Percentiles rank a stretch among this genome's conserved stretches.
Conservation (phyloP, 345 rosid genomes). For the Zanthoxylum bungeanum region DNA sequence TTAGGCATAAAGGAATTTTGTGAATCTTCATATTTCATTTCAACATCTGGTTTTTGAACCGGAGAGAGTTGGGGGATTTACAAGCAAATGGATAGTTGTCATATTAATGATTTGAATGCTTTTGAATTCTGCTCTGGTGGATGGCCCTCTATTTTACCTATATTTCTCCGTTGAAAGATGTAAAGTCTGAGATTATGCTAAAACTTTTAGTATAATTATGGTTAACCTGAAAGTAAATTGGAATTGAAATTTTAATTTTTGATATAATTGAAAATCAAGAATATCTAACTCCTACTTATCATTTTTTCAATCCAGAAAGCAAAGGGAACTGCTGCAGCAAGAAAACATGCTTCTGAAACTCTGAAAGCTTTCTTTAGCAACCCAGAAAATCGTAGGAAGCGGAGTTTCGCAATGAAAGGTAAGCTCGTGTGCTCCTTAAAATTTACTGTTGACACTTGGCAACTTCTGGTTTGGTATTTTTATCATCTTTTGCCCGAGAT, state of each 20-base stretch:
- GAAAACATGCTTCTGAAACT: constrained; percentile 72
- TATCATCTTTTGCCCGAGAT: neutral
- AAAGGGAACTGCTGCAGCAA: constrained; percentile 81
- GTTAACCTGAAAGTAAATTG: neutral
- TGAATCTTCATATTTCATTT: neutral
- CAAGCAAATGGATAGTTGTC: neutral
- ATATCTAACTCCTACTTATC: neutral
- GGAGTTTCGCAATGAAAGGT: constrained; percentile 97
- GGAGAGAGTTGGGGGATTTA: neutral
- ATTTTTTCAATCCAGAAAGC: constrained; percentile 53
- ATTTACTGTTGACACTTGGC: neutral
- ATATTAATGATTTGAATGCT: neutral
- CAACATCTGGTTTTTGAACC: neutral
- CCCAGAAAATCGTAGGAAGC: constrained; percentile 71
- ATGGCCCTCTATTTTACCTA: neutral
- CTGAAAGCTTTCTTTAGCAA: constrained; percentile 78
- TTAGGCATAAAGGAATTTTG: neutral
- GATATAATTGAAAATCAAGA: neutral
- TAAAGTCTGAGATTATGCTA: neutral
- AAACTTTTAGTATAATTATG: neutral
- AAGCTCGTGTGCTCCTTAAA: neutral
- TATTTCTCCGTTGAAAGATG: neutral
- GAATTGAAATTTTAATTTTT: constrained; percentile 6
- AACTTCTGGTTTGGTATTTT: neutral
- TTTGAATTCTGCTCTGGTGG: neutral